Conservation (phyloP, 1,284 basidiomycete genomes). For the Hypsizygus ulmarius region DNA sequence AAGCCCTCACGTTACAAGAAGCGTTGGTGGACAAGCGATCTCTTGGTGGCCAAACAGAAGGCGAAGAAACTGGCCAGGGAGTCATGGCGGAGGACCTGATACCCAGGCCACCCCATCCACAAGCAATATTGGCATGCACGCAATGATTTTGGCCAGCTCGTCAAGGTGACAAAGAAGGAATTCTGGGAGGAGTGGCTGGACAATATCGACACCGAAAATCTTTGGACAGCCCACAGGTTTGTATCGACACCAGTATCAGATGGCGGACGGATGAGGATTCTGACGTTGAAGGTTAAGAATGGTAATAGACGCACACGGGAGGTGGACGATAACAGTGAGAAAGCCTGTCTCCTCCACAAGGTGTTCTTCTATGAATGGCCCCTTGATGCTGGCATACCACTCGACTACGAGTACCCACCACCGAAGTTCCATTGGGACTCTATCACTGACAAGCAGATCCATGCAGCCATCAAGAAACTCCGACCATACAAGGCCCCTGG, state of each 20-base stretch:
- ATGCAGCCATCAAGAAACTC: constrained; percentile 7
- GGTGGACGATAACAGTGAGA: constrained; percentile 17
- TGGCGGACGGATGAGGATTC: constrained; percentile 25
- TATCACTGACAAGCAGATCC: constrained; percentile 10
- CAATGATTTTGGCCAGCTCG: constrained; percentile 19
- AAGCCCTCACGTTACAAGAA: constrained; percentile 17
- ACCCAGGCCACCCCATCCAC: constrained; percentile 10
- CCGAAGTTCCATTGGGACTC: not conserved
- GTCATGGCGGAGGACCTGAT: not conserved
- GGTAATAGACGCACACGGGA: constrained; percentile 15
- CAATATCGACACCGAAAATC: constrained; percentile 14
- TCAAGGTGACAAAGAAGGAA: constrained; percentile 20
- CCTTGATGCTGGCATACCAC: constrained; percentile 1
- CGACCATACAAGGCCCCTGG: constrained; percentile 36
- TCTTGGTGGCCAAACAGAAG: constrained; percentile 9
- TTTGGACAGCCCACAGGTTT: constrained; percentile 29
- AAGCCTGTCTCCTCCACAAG: constrained; percentile 14
- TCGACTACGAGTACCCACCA: constrained; percentile 22
- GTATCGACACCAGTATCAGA: constrained; percentile 23
- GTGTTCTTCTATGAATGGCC: constrained; percentile 22
- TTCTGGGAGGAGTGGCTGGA: constrained; percentile 33
- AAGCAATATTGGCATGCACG: not conserved
- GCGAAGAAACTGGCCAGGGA: constrained; percentile 9
- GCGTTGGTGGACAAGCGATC: constrained; percentile 27
- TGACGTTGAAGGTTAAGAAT: constrained; percentile 21